A percentile compares a stretch with the other conserved stretches of the same genome.
Evolutionary conservation across 2,329 filamentous ascomycete species (phyloP).

Genomic region (Neofusicoccum ribis): DNA sequence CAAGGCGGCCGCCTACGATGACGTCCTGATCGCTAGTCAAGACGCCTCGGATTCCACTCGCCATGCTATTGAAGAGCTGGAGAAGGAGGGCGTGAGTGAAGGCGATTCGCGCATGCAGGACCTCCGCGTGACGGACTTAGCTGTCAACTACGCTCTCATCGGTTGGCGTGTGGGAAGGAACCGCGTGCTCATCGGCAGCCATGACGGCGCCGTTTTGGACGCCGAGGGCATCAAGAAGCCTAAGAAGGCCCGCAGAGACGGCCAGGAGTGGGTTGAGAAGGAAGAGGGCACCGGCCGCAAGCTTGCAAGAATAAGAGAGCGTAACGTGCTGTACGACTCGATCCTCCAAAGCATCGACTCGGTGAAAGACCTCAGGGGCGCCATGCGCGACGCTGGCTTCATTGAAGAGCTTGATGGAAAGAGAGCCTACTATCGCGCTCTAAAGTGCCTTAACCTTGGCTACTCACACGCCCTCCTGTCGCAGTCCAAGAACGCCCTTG

Average conservation of each 20-base stretch:
- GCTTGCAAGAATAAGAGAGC: conserved; percentile 78
- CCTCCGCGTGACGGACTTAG: conserved; percentile 86
- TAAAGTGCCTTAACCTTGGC: conserved; percentile 85
- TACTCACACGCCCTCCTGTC: conserved; percentile 77
- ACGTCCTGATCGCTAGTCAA: conserved; percentile 84
- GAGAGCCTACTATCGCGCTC: conserved; percentile 78
- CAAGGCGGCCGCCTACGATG: conserved; percentile 84
- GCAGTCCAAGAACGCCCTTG: conserved; percentile 76
- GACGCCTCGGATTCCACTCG: conserved; percentile 94
- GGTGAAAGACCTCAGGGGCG: conserved; percentile 84
- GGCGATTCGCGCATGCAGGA: conserved; percentile 87
- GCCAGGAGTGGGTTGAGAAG: conserved; percentile 48
- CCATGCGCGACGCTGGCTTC: conserved; percentile 78
- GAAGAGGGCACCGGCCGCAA: conserved; percentile 73
- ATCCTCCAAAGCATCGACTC: conserved; percentile 88
- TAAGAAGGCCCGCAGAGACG: conserved; percentile 44
- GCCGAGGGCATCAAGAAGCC: conserved; percentile 54
- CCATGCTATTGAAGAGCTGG: conserved; percentile 86
- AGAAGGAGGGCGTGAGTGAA: conserved; percentile 77
- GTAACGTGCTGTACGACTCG: conserved; percentile 86
- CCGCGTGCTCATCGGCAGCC: conserved; percentile 77
- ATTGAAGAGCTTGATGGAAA: conserved; percentile 77
- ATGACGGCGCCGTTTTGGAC: conserved; percentile 69
- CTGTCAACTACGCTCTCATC: conserved; percentile 90
- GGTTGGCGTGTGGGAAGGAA: conserved; percentile 95